Evolutionary conservation across 495 filamentous ascomycete species (phyloP).

Genomic region (Neurospora discreta): DNA sequence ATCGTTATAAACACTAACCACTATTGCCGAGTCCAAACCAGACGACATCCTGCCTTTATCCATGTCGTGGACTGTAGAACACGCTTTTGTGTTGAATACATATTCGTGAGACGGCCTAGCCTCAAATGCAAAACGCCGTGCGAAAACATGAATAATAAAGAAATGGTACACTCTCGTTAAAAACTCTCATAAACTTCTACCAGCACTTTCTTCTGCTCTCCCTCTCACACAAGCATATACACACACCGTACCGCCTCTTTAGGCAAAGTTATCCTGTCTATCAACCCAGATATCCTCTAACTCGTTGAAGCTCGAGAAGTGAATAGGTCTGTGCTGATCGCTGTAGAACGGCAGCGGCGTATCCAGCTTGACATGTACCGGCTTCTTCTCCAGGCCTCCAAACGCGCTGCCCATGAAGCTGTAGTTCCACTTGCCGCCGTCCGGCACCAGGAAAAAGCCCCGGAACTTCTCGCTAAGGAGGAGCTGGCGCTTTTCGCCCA

Average conservation of each 20-base stretch:
- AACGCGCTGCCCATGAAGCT: slow-evolving; percentile 93
- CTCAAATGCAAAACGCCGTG: slow-evolving; percentile 6
- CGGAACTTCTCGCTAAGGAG: slow-evolving; percentile 83
- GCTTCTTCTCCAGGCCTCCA: slow-evolving; percentile 75
- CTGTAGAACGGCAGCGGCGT: slow-evolving; percentile 85
- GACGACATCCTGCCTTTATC: background rate
- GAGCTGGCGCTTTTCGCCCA: slow-evolving; percentile 93
- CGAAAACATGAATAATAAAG: background rate
- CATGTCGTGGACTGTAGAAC: background rate
- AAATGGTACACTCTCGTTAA: background rate
- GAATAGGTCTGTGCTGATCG: slow-evolving; percentile 81
- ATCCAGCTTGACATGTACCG: slow-evolving; percentile 85
- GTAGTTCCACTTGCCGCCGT: slow-evolving; percentile 91
- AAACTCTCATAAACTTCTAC: background rate
- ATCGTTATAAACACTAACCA: background rate
- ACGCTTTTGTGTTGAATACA: slow-evolving; percentile 6
- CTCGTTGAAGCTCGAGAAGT: slow-evolving; percentile 91
- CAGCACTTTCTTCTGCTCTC: background rate
- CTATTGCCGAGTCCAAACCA: background rate
- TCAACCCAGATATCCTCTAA: slow-evolving; percentile 87
- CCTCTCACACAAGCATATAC: background rate
- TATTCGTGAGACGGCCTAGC: slow-evolving; percentile 7
- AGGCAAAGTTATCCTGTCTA: slow-evolving; percentile 77
- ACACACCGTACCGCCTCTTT: slow-evolving; percentile 10
- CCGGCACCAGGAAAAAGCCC: slow-evolving; percentile 92